These are phyloP conservation scores for Erythrobasidium hasegawianum DNA, from an alignment of 1,284 basidiomycete species.

Conservation along the genomic window DNA sequence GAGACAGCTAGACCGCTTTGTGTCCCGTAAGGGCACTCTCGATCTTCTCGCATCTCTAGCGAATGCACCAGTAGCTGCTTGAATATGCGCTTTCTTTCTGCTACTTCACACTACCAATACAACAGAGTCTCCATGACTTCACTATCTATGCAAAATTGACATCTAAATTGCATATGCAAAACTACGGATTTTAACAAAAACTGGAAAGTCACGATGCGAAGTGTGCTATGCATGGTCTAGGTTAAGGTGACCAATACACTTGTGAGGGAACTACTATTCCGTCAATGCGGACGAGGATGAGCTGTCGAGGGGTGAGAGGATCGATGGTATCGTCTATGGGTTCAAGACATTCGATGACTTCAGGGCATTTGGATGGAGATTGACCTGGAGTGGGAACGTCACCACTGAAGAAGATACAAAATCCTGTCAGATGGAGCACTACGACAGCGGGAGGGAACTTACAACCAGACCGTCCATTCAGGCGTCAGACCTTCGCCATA, in stretches of 20 bases:
- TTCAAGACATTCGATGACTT: constrained; percentile 9
- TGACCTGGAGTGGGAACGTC: constrained; percentile 21
- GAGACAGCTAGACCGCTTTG: constrained; percentile 5
- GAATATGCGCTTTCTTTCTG: not conserved
- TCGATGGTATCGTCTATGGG: constrained; percentile 54
- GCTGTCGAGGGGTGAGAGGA: constrained; percentile 61
- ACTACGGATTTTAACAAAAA: not conserved
- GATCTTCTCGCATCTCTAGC: constrained; percentile 20
- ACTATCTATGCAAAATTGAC: not conserved
- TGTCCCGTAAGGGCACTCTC: constrained; percentile 16
- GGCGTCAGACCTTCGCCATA: constrained; percentile 83
- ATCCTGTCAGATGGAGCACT: not conserved
- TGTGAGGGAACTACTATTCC: constrained; percentile 86
- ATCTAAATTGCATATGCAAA: not conserved
- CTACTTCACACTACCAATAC: not conserved
- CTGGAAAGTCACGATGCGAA: no score
- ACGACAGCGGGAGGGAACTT: constrained; percentile 11
- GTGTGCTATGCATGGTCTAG: not conserved
- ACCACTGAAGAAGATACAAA: constrained; percentile 4
- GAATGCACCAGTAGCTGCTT: not conserved
- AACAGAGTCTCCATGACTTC: not conserved
- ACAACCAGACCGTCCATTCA: constrained; percentile 38
- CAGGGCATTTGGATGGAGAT: constrained; percentile 8
- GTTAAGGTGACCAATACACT: constrained; percentile 55
- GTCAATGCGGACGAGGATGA: constrained; percentile 79